phyloP scores from a whole-genome alignment of 2,329 filamentous ascomycete genomes.

The Exophiala lecanii-corni region DNA sequence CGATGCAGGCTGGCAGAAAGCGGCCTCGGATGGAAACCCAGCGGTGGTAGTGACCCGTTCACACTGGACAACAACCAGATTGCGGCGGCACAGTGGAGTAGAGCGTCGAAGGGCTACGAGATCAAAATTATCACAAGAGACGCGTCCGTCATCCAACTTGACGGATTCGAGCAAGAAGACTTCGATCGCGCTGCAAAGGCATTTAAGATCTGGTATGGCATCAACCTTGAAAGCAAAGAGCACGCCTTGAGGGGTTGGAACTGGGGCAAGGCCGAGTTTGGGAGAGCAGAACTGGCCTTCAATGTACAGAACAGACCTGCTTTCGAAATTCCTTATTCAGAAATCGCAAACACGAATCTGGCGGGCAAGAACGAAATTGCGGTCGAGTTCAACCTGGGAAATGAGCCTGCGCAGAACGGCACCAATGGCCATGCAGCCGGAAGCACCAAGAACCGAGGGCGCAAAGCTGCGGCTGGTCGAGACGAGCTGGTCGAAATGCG shows the following conservation, averaged over 20 bases:
- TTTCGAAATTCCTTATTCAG: slow-evolving; percentile 94
- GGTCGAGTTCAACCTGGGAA: slow-evolving; percentile 80
- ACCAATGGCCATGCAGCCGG: slow-evolving; percentile 70
- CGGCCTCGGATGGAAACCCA: slow-evolving; percentile 92
- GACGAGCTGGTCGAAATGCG: slow-evolving; percentile 98
- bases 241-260: slow-evolving; percentile 97
- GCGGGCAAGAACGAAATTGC: slow-evolving; percentile 97
- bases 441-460: slow-evolving; percentile 66
- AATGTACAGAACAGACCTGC: slow-evolving; percentile 95
- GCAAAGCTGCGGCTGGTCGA: slow-evolving; percentile 80
- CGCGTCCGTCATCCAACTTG: slow-evolving; percentile 83
- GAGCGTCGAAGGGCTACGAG: slow-evolving; percentile 86
- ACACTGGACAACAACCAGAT: slow-evolving; percentile 87
- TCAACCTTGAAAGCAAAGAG: slow-evolving; percentile 85
- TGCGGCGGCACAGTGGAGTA: slow-evolving; percentile 85
- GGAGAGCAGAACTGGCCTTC: slow-evolving; percentile 90
- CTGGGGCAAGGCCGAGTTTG: slow-evolving; percentile 97
- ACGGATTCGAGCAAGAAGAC: slow-evolving; percentile 93
- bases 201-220: slow-evolving; percentile 98
- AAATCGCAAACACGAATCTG: slow-evolving; percentile 96
- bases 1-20: slow-evolving; percentile 94
- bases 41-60: slow-evolving; percentile 75
- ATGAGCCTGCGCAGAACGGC: slow-evolving; percentile 66
- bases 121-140: slow-evolving; percentile 84
- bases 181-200: slow-evolving; percentile 85